Evolutionary conservation across 352 stramenopile species (phyloP), one percentile per base, ranked within the genome.

Genomic region (Phytophthora crassamura): DNA sequence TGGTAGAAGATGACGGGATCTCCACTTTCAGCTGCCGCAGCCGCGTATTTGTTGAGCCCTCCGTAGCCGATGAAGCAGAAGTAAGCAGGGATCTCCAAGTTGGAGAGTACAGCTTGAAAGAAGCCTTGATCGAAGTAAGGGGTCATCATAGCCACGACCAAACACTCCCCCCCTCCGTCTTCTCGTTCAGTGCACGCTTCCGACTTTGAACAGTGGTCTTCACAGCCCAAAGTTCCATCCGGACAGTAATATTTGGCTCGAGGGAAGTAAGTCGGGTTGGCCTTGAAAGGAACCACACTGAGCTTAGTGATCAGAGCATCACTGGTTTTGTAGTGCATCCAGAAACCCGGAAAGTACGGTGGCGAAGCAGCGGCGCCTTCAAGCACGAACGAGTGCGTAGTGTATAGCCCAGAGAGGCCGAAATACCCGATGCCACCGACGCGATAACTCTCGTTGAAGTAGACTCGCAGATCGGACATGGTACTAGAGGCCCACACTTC

Each of bases 31-130:
- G 78, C 71, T 41, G 63, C 55, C 0, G 77, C 69, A 3, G 78
- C 36, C 4, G 67, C 76, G 33, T 75, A 86, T 9, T 63, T 25
- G 14, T 74, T 62, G 1, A 81, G 58, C 7, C 51, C 75, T 12
- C 54, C 61, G 28, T 84, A 81, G 4, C 77, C 78, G 11, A 85
- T 49, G 41, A 86, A 90, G 65, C 81, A 88, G 33, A 90, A 86
- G 63, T 88, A 90, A 0, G 78, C 74, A 0, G 78, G 78, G 12
- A 90, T 75, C 5, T 63, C 52, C 12, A 79, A 43, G 49, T 90
- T 90, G n/a, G 61, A 51, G 28, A 88, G 45, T 9, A 77, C 49
- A 0, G 78, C 63, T 48, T 84, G 75, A 22, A 86, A 63, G 16
- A 78, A 90, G 0, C 75, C 78, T 11, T 65, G 64, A 30, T 88